phyloP scores from a whole-genome alignment of 768 basidiomycete species.

The Leccinum incarnatum region DNA sequence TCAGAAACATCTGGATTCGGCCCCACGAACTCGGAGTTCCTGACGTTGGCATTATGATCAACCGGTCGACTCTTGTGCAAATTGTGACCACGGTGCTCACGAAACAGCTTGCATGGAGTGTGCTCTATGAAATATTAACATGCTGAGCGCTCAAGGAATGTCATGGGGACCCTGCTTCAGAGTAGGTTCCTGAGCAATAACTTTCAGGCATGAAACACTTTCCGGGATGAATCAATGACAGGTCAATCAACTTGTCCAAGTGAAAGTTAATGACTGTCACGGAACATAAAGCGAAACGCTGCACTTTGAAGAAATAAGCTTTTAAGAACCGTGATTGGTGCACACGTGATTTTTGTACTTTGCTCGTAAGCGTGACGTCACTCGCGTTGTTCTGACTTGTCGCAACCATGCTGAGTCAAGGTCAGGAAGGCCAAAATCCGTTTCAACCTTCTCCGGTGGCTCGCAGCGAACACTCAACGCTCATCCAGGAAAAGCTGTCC shows the following conservation, averaged over 20 bases:
- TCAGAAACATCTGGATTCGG: too few relatives aligned
- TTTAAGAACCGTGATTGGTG: not conserved
- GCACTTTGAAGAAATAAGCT: not conserved
- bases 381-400: not conserved
- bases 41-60: too few relatives aligned
- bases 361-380: not conserved
- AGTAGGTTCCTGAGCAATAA: not conserved
- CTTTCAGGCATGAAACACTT: too few relatives aligned
- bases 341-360: not conserved
- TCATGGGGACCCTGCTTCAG: not conserved
- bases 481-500: constrained; percentile 6
- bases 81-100: too few relatives aligned
- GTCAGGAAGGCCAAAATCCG: not conserved
- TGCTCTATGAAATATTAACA: not conserved
- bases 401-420: not conserved
- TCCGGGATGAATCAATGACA: too few relatives aligned
- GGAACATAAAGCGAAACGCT: not conserved
- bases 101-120: not conserved
- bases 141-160: not conserved
- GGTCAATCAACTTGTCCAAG: too few relatives aligned
- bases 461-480: not conserved
- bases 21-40: too few relatives aligned
- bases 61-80: too few relatives aligned
- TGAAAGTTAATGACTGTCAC: not conserved
- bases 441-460: not conserved